phyloP scores from a whole-genome alignment of 2,329 filamentous ascomycete species.

The Clarireedia hainanense region DNA sequence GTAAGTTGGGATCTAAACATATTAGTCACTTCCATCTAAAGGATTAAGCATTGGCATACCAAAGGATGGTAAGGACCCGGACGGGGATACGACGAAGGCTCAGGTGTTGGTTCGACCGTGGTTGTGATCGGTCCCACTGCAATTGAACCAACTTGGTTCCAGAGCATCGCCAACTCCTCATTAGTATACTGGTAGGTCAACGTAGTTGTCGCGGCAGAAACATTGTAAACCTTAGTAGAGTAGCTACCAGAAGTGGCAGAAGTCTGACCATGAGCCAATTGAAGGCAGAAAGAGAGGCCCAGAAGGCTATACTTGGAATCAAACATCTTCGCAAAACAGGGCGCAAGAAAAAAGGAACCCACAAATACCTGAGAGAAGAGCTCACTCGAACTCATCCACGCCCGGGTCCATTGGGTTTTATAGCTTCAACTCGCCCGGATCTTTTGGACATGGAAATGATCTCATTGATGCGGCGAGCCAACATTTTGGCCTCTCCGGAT shows the following conservation, averaged over 20 bases:
- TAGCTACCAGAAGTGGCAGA: constrained; percentile 9
- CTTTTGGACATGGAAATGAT: not conserved
- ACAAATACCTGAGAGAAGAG: not conserved
- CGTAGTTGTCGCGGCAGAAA: constrained; percentile 35
- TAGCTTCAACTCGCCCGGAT: not conserved
- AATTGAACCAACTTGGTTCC: constrained; percentile 38
- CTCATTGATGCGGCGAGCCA: not conserved
- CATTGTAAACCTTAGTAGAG: constrained; percentile 30
- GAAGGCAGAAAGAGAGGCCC: not conserved
- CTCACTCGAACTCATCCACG: not conserved
- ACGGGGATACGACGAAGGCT: constrained; percentile 32
- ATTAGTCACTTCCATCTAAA: constrained; percentile 9
- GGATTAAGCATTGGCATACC: constrained; percentile 27
- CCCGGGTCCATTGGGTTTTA: not conserved
- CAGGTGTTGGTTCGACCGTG: constrained; percentile 36
- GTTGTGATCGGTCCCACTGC: constrained; percentile 35
- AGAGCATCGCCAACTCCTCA: constrained; percentile 37
- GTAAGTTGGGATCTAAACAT: constrained; percentile 18
- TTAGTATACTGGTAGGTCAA: constrained; percentile 39
- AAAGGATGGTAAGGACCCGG: constrained; percentile 36
- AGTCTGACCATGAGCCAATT: not conserved
- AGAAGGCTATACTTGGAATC: constrained; percentile 5
- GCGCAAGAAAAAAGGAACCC: not conserved
- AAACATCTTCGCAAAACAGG: not conserved
- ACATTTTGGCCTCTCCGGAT: not conserved